These are phyloP conservation scores for Aspergillus terreus DNA, from an alignment of 2,329 filamentous ascomycete genomes.

Conservation along the genomic window DNA sequence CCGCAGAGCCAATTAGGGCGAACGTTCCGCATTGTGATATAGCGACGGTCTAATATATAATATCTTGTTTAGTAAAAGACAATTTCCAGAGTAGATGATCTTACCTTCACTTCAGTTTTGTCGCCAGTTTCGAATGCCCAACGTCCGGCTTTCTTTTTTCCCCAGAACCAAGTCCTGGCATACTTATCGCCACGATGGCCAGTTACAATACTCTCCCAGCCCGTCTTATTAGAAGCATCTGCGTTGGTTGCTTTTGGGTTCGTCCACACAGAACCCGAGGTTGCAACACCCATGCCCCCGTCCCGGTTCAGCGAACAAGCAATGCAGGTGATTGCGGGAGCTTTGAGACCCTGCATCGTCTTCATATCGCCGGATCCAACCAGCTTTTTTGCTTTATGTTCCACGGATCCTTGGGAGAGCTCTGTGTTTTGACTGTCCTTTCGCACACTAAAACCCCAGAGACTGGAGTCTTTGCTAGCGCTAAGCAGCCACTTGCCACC, in stretches of 20 bases:
- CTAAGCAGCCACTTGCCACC: slow-evolving; percentile 93
- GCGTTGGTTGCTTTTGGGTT: slow-evolving; percentile 65
- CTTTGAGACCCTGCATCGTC: slow-evolving; percentile 60
- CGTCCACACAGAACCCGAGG: slow-evolving; percentile 78
- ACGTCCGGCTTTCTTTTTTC: slow-evolving; percentile 82
- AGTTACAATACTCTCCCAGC: slow-evolving; percentile 96
- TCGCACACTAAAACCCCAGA: slow-evolving; percentile 95
- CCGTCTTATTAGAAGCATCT: slow-evolving; percentile 73
- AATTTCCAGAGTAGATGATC: slow-evolving; percentile 6
- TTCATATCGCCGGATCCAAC: slow-evolving; percentile 17
- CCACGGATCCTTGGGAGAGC: slow-evolving; percentile 83
- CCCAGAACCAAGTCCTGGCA: slow-evolving; percentile 98
- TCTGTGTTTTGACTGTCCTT: slow-evolving; percentile 92
- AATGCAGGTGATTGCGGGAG: slow-evolving; percentile 86
- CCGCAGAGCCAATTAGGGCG: slow-evolving; percentile 79
- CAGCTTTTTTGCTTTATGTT: slow-evolving; percentile 80
- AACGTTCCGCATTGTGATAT: slow-evolving; percentile 93
- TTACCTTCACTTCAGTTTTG: slow-evolving; percentile 64
- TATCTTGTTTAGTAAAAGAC: neutral
- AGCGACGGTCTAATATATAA: slow-evolving; percentile 63
- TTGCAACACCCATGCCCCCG: slow-evolving; percentile 82
- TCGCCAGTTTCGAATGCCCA: slow-evolving; percentile 91
- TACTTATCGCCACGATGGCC: slow-evolving; percentile 81
- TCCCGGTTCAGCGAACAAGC: slow-evolving; percentile 91
- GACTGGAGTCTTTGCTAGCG: slow-evolving; percentile 79